Evolutionary conservation across 2,329 filamentous ascomycete genomes (phyloP), one percentile per base, ranked within the genome.

Genomic region (Neofusicoccum kwambonambiense): DNA sequence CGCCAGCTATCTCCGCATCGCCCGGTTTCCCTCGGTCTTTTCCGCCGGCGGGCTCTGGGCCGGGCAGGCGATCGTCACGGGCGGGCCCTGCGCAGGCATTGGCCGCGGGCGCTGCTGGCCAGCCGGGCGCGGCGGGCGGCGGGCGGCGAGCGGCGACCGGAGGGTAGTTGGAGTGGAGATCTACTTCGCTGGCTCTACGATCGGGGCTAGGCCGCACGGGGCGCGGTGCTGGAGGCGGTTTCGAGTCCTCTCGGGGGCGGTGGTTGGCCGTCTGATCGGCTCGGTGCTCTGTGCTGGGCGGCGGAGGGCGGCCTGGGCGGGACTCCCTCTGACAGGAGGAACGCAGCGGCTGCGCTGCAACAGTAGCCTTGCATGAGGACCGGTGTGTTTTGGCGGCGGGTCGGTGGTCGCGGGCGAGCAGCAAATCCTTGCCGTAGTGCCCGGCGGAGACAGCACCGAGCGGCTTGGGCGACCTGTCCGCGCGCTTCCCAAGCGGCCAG

Each of bases 361-460:
- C 52, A 56, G 31, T 42, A 42, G 52, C 17, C 52, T 31, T 56
- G 52, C 35, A 41, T 17, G 52, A 56, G n/a, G 19, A 56, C 8
- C 13, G 37, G 52, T 31, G 52, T 42, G 37, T 42, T 56, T 22
- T 42, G 45, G n/a, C 44, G 27, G 35, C 3, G 51, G 41, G 39
- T 9, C 31, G 9, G 35, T 22, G 6, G 12, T 35, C 11, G 11
- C 6, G 54, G 27, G 15, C 31, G 39, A 58, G 15, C 39, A 31
- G 54, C 54, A 31, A 39, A 35, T 42, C 34, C 37, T 56, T 56
- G 52, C 52, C 15, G 11, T 5, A 7, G n/a, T 27, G 54, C 19
- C 9, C 34, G 51, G 22, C 54, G 54, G 54, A 58, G 54, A 44
- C 54, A 58, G 54, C 54, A 58, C 54, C 54, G 54, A 27, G 22